Conservation (phyloP, 768 basidiomycete species). For the Podaxis mareebaensis region DNA sequence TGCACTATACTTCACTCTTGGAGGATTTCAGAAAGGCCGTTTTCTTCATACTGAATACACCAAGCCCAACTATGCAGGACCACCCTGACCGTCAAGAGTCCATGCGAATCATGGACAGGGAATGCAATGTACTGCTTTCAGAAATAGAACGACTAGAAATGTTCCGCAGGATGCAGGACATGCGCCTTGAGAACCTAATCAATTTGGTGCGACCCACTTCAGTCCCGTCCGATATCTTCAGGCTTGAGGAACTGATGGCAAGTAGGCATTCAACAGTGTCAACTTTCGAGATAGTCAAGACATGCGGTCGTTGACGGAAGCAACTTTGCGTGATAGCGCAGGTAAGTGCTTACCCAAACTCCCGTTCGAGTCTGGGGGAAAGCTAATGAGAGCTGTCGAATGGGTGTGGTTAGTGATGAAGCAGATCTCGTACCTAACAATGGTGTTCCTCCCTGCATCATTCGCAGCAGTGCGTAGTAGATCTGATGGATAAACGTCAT, state of each 20-base stretch:
- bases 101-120: constrained; percentile 35
- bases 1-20: constrained; percentile 54
- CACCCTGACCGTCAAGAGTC: constrained; percentile 24
- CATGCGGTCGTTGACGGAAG: constrained; percentile 40
- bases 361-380: neutral
- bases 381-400: neutral
- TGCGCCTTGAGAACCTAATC: constrained; percentile 49
- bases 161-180: constrained; percentile 42
- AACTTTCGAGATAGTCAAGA: constrained; percentile 44
- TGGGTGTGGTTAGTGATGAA: constrained; percentile 32
- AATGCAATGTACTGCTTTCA: constrained; percentile 46
- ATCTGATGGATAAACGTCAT: neutral
- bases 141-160: constrained; percentile 53
- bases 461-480: constrained; percentile 33
- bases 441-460: constrained; percentile 53
- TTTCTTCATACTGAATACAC: constrained; percentile 42
- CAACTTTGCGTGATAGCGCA: constrained; percentile 32
- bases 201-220: constrained; percentile 33
- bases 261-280: constrained; percentile 44
- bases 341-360: constrained; percentile 10
- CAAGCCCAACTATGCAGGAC: constrained; percentile 51
- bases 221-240: neutral
- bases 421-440: constrained; percentile 50
- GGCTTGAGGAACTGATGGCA: neutral
- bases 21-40: constrained; percentile 52